Conservation (phyloP, 192 early-diverging fungal species). For the Coemansia sp. region DNA sequence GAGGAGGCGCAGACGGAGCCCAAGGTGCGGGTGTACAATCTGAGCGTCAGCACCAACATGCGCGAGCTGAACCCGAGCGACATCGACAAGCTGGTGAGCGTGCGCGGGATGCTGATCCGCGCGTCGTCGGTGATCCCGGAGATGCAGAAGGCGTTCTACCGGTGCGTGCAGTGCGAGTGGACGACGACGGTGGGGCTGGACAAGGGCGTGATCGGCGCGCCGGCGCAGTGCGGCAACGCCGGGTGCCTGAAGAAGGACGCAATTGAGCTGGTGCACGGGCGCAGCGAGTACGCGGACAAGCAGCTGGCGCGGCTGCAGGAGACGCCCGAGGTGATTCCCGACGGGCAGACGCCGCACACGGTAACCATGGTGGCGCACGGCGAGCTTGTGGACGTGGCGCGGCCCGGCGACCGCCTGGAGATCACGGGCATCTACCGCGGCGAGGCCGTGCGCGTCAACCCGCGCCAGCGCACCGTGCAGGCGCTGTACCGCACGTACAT, state of each 20-base stretch:
- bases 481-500: conserved; percentile 14
- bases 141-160: conserved; percentile 91
- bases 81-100: conserved; percentile 92
- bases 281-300: conserved; percentile 68
- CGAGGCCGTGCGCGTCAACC: conserved; percentile 27
- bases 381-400: conserved; percentile 55
- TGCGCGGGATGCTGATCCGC: conserved; percentile 92
- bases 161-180: conserved; percentile 74
- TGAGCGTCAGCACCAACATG: conserved; percentile 75
- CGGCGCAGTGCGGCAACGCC: conserved; percentile 58
- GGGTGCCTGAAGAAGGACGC: conserved; percentile 62
- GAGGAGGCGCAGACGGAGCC: conserved; percentile 57
- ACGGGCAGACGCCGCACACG: conserved; percentile 55
- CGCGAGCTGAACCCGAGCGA: conserved; percentile 94
- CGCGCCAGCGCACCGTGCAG: conserved; percentile 13
- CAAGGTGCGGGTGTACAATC: conserved; percentile 83
- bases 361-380: conserved; percentile 57
- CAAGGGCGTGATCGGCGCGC: conserved; percentile 41
- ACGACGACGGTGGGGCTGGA: conserved; percentile 59
- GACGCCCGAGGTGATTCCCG: conserved; percentile 57
- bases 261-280: conserved; percentile 58
- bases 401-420: conserved; percentile 50
- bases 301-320: conserved; percentile 66
- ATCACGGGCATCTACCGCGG: conserved; percentile 38
- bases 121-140: conserved; percentile 91